These are phyloP conservation scores for Rubia peregrina DNA, from an alignment of 305 asterid genomes.

Conservation along the genomic window DNA sequence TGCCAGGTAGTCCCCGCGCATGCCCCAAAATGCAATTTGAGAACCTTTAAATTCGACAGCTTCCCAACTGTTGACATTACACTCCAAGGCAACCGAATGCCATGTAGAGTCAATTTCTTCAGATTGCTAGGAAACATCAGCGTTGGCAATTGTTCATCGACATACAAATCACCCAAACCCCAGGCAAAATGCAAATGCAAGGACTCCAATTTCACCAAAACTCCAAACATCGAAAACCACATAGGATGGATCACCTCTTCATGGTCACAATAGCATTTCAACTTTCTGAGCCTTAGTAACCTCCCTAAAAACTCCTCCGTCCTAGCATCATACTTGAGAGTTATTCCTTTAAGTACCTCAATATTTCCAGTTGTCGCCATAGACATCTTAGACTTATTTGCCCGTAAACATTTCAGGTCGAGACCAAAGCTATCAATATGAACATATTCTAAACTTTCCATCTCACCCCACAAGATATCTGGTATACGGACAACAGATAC, in stretches of 20 bases:
- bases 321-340: background rate
- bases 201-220: background rate
- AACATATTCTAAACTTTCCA: background rate
- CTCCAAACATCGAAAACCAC: background rate
- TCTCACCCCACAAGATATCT: background rate
- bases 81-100: background rate
- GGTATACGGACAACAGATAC: background rate
- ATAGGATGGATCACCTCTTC: background rate
- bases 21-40: background rate
- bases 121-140: background rate
- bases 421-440: background rate
- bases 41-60: background rate
- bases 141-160: background rate
- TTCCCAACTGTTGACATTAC: conserved; percentile 1
- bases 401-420: background rate
- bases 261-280: background rate
- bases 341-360: background rate
- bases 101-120: background rate
- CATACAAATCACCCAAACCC: no score
- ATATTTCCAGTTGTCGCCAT: background rate
- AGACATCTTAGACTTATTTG: background rate
- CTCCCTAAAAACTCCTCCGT: background rate
- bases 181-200: no score
- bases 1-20: background rate
- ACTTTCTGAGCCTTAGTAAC: background rate